Evolutionary conservation across 2,329 filamentous ascomycete genomes (phyloP), one percentile per base, ranked within the genome.

Genomic region (Parasarocladium wereldwijsianum): DNA sequence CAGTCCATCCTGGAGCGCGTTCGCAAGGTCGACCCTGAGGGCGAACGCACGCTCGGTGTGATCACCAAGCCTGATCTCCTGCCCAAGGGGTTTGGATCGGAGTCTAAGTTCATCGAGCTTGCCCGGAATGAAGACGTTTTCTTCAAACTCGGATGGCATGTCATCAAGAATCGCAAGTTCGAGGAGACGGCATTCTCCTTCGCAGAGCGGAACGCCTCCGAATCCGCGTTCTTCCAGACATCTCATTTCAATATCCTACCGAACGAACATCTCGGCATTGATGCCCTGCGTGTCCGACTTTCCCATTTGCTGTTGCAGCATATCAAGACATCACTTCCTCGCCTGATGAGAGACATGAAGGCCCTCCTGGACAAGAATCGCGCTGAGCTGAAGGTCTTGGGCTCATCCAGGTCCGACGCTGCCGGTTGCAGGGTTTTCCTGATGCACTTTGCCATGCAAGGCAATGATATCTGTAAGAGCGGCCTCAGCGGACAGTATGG

Each of bases 61-160:
- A 61, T 93, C n/a, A 93, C 85, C 0, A 93, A 92, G 43, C 83
- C 84, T 0, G 85, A 93, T 37, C 64, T 79, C 0, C 52, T 85
- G 0, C 65, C 71, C 0, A 8, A 53, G 0, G 62, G 62, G 8
- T 21, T n/a, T 8, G 19, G 19, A 8, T 21, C 19, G 8, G 8
- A 21, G 19, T 8, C 19, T 8, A 21, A 21, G n/a, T 21, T 21
- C 19, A 8, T 21, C n/a, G 8, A 21, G 19, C 19, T 21, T 21
- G 19, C 19, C n/a, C 19, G 19, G 8, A 21, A 21, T n/a, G 19
- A 21, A n/a, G 19, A 21, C n/a, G 19, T 21, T n/a, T 21, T n/a
- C 8, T 21, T 21, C 19, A n/a, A 21, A 8, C 19, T 21, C n/a
- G 19, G 19, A 8, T 21, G 19, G 19, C 19, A 21, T n/a, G 19